Conservation (phyloP, 331 rosid genomes). For the Malus hybrid region DNA sequence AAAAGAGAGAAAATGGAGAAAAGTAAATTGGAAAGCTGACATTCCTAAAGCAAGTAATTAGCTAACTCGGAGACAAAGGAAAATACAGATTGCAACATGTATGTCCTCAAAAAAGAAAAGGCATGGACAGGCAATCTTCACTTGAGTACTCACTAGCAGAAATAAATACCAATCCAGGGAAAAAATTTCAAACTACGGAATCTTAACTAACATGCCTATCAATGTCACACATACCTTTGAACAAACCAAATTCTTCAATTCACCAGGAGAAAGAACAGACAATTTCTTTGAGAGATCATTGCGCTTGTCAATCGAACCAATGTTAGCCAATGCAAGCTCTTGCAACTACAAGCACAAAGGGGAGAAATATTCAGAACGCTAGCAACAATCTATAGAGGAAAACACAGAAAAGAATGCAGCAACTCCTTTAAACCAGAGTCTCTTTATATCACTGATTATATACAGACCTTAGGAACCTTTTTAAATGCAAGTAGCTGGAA, state of each 20-base stretch:
- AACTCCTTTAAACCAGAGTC: not conserved
- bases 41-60: not conserved
- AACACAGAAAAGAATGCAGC: not conserved
- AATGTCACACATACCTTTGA: conserved; percentile 53
- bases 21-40: not conserved
- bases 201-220: not conserved
- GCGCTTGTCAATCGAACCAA: conserved; percentile 83
- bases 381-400: not conserved
- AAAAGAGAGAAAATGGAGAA: not conserved
- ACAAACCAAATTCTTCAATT: conserved; percentile 82
- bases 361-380: conserved; percentile 11
- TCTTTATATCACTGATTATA: conserved; percentile 3
- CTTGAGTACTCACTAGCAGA: not conserved
- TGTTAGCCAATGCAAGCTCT: conserved; percentile 76
- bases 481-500: conserved; percentile 87
- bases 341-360: conserved; percentile 51
- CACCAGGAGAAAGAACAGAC: conserved; percentile 67
- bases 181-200: not conserved
- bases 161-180: not conserved
- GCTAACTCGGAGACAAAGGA: not conserved
- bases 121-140: not conserved
- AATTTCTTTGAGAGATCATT: conserved; percentile 76
- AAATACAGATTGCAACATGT: not conserved
- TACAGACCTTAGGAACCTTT: conserved; percentile 58
- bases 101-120: not conserved